A percentile compares a stretch with the other conserved stretches of the same genome.
Evolutionary conservation across 2,329 filamentous ascomycete genomes (phyloP).

Genomic region (Fusarium sulawesiense): DNA sequence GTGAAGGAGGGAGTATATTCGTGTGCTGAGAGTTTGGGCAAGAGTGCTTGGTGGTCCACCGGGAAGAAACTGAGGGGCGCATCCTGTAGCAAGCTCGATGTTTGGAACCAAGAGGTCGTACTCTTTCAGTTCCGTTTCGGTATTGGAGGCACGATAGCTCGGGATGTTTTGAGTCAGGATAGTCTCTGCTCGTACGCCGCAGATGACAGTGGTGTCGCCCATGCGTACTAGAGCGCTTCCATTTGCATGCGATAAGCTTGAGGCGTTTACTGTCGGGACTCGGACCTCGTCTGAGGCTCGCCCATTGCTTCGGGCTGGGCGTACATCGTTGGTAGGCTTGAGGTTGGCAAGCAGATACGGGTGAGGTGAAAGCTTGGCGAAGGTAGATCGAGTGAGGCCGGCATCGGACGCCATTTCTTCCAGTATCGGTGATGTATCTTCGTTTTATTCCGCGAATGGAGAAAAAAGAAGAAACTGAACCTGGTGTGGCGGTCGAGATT

Average conservation of each 20-base stretch:
- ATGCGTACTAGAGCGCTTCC: slow-evolving; percentile 89
- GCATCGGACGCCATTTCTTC: slow-evolving; percentile 48
- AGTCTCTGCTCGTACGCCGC: slow-evolving; percentile 88
- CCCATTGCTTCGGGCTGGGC: slow-evolving; percentile 81
- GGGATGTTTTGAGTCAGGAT: slow-evolving; percentile 80
- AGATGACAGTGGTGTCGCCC: slow-evolving; percentile 94
- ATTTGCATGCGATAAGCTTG: slow-evolving; percentile 87
- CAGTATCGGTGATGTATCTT: background rate
- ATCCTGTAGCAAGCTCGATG: slow-evolving; percentile 90
- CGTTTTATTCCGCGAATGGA: background rate
- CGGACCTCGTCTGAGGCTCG: slow-evolving; percentile 78
- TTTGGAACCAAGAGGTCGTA: slow-evolving; percentile 90
- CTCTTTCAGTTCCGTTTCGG: slow-evolving; percentile 63
- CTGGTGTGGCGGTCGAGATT: background rate
- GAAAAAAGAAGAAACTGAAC: background rate
- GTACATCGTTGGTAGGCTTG: slow-evolving; percentile 62
- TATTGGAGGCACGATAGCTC: slow-evolving; percentile 64
- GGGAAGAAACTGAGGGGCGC: slow-evolving; percentile 85
- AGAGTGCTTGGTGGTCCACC: slow-evolving; percentile 82
- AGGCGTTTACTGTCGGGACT: slow-evolving; percentile 79
- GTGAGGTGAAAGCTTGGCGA: slow-evolving; percentile 89
- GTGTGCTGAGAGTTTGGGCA: slow-evolving; percentile 86
- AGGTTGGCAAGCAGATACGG: slow-evolving; percentile 93
- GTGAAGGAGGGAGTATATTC: slow-evolving; percentile 81
- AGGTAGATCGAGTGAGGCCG: slow-evolving; percentile 72